These are phyloP conservation scores for Anisodus acutangulus DNA, from an alignment of 257 asterid genomes.

Conservation along the genomic window DNA sequence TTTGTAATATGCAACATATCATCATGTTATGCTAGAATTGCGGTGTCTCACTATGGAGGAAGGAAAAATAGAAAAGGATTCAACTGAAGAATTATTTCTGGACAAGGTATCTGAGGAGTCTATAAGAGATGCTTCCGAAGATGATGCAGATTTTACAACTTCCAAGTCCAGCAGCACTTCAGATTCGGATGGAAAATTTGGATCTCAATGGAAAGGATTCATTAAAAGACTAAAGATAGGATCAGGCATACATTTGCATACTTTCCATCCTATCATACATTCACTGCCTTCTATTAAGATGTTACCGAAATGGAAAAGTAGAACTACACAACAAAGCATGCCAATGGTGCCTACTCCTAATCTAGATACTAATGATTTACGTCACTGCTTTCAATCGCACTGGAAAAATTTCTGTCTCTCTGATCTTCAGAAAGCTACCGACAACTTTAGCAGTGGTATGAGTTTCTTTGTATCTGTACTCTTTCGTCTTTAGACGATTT, in stretches of 20 bases:
- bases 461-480: not conserved
- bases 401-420: conserved; percentile 30
- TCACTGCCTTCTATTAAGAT: conserved; percentile 28
- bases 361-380: conserved; percentile 23
- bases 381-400: conserved; percentile 28
- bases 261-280: conserved; percentile 32
- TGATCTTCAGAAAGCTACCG: conserved; percentile 29
- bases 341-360: conserved; percentile 14
- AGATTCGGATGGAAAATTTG: conserved; percentile 29
- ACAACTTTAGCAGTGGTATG: conserved; percentile 32
- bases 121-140: not conserved
- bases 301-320: conserved; percentile 23
- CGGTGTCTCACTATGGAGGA: conserved; percentile 27
- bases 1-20: not conserved
- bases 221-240: conserved; percentile 30
- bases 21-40: conserved; percentile 26
- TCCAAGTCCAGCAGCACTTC: conserved; percentile 25
- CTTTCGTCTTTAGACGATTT: not conserved
- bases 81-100: not conserved
- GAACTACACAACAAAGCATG: conserved; percentile 23
- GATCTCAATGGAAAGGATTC: conserved; percentile 32
- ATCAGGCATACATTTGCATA: conserved; percentile 15
- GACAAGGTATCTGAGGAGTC: conserved; percentile 13
- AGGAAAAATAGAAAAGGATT: conserved; percentile 4
- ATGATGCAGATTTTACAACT: not conserved